A percentile compares a stretch with the other conserved stretches of the same genome.
Evolutionary conservation across 352 stramenopile genomes (phyloP).

Genomic region (Phytophthora crassamura): DNA sequence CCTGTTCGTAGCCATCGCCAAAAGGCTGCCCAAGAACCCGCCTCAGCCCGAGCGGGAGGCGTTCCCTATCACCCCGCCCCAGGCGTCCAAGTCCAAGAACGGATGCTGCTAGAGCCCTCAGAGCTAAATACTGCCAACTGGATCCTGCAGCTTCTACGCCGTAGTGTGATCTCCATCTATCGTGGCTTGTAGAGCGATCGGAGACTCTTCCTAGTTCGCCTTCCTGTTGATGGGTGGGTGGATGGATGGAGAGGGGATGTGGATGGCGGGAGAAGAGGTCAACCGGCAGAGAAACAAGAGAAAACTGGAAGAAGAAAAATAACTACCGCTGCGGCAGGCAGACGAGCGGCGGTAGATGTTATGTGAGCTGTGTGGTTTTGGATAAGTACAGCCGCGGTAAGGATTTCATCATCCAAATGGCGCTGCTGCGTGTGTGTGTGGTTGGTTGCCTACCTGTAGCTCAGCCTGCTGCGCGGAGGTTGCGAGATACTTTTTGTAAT

Average conservation of each 20-base stretch:
- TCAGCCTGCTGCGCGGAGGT: neutral
- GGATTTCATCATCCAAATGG: slow-evolving; percentile 27
- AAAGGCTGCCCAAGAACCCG: slow-evolving; percentile 85
- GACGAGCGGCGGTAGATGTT: slow-evolving; percentile 36
- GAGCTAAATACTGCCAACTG: slow-evolving; percentile 40
- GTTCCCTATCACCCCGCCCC: slow-evolving; percentile 83
- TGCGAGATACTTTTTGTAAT: neutral
- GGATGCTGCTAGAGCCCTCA: slow-evolving; percentile 77
- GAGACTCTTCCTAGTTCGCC: slow-evolving; percentile 21
- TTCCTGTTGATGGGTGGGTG: slow-evolving; percentile 20
- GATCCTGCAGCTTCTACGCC: slow-evolving; percentile 37
- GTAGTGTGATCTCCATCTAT: slow-evolving; percentile 32
- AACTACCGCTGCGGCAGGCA: slow-evolving; percentile 21
- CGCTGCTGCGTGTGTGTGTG: neutral
- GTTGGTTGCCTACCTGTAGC: slow-evolving; percentile 7
- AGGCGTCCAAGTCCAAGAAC: slow-evolving; percentile 78
- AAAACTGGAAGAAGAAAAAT: slow-evolving; percentile 24
- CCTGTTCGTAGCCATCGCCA: slow-evolving; percentile 98
- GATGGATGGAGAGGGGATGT: slow-evolving; percentile 16
- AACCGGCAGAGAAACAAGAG: slow-evolving; percentile 24
- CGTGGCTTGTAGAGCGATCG: slow-evolving; percentile 17
- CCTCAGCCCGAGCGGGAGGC: slow-evolving; percentile 83
- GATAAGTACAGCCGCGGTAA: slow-evolving; percentile 36
- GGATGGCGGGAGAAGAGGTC: slow-evolving; percentile 17
- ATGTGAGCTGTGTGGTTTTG: slow-evolving; percentile 48